Evolutionary conservation across 805 yeast genomes (phyloP).

Genomic region (Ogataea naganishii): DNA sequence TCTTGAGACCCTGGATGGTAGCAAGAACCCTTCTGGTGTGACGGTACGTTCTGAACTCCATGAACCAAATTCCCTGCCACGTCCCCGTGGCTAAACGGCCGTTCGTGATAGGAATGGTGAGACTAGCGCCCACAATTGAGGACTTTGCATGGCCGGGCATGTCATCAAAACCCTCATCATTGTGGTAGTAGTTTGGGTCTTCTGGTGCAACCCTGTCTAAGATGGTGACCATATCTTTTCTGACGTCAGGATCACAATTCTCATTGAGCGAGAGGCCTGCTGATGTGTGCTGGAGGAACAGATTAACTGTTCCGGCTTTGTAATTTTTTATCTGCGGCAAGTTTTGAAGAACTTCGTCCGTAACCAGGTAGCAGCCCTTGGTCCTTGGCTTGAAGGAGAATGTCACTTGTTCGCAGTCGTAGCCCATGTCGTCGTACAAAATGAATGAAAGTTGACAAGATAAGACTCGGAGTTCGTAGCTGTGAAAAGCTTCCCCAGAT

Average conservation of each 20-base stretch:
- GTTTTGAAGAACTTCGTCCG: slow-evolving; percentile 49
- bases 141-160: slow-evolving; percentile 78
- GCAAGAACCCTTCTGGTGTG: slow-evolving; percentile 65
- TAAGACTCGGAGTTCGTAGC: too few species aligned
- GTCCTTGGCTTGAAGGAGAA: slow-evolving; percentile 47
- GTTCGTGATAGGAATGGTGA: slow-evolving; percentile 60
- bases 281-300: slow-evolving; percentile 73
- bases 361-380: slow-evolving; percentile 64
- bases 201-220: slow-evolving; percentile 66
- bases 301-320: slow-evolving; percentile 54
- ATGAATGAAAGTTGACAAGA: too few species aligned
- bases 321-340: slow-evolving; percentile 53
- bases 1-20: slow-evolving; percentile 56
- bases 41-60: slow-evolving; percentile 60
- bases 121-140: slow-evolving; percentile 49
- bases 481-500: too few species aligned
- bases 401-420: slow-evolving; percentile 57
- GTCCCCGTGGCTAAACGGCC: slow-evolving; percentile 69
- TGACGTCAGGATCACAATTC: slow-evolving; percentile 73
- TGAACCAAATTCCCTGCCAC: slow-evolving; percentile 77
- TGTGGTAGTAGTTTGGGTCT: slow-evolving; percentile 47
- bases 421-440: too few species aligned
- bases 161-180: slow-evolving; percentile 77
- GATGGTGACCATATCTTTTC: slow-evolving; percentile 57
- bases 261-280: slow-evolving; percentile 73